These are phyloP conservation scores for Gentiana macrophylla DNA, from an alignment of 257 asterid genomes.

Conservation along the genomic window DNA sequence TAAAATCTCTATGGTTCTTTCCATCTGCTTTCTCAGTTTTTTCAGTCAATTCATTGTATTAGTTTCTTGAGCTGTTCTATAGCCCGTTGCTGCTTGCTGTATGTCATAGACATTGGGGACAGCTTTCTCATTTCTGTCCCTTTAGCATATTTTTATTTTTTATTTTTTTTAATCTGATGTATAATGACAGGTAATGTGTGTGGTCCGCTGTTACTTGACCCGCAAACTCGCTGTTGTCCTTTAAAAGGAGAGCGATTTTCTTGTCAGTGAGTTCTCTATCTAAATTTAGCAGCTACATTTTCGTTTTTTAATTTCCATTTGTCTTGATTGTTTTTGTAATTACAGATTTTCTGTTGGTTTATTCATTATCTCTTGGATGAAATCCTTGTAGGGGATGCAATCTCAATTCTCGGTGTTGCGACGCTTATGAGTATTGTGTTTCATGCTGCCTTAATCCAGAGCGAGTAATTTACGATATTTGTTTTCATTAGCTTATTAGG, in stretches of 20 bases:
- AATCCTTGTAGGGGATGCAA: constrained; percentile 69
- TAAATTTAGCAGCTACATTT: background rate
- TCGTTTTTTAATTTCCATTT: background rate
- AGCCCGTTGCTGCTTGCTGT: background rate
- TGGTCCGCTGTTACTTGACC: constrained; percentile 63
- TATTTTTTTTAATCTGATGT: background rate
- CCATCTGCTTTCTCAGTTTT: too few species aligned
- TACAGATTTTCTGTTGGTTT: background rate
- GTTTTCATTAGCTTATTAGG: background rate
- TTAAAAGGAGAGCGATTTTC: constrained; percentile 56
- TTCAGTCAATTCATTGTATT: too few species aligned
- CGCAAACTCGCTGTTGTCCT: constrained; percentile 61
- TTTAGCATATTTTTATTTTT: too few species aligned
- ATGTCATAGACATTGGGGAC: background rate
- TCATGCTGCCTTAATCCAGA: constrained; percentile 89
- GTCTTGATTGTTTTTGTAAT: background rate
- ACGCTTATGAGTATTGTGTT: constrained; percentile 84
- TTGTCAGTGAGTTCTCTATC: constrained; percentile 72
- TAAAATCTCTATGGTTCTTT: too few species aligned
- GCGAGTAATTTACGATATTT: constrained; percentile 31
- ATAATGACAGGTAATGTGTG: constrained; percentile 67
- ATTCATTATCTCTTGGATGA: constrained; percentile 9
- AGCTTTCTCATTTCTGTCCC: constrained; percentile 5
- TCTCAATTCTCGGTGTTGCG: constrained; percentile 68
- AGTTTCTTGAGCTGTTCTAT: background rate